phyloP scores from a whole-genome alignment of 2,329 filamentous ascomycete species.

The Epichloe baconii region DNA sequence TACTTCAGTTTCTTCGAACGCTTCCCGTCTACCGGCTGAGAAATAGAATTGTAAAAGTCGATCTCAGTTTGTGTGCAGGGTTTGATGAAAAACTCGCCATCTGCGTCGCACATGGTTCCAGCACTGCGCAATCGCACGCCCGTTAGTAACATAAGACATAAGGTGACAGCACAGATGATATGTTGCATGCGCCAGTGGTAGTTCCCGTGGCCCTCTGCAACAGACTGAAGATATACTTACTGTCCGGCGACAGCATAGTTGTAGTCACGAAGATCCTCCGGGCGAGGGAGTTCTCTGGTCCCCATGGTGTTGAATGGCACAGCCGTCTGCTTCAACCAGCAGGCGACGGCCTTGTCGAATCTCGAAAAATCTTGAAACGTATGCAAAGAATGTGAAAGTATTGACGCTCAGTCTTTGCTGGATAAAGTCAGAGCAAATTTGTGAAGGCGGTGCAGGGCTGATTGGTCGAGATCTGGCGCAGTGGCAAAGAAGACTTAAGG shows the following conservation, averaged over 20 bases:
- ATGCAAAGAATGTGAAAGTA: background rate
- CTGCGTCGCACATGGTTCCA: slow-evolving; percentile 72
- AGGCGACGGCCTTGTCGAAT: background rate
- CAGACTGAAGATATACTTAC: slow-evolving; percentile 38
- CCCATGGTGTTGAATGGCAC: slow-evolving; percentile 11
- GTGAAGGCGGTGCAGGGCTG: background rate
- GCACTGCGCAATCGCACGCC: slow-evolving; percentile 42
- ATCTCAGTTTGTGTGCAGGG: slow-evolving; percentile 81
- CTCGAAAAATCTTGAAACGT: background rate
- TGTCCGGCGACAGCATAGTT: slow-evolving; percentile 72
- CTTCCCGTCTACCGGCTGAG: slow-evolving; percentile 46
- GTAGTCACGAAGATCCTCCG: slow-evolving; percentile 53
- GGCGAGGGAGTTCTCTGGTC: slow-evolving; percentile 35
- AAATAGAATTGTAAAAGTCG: slow-evolving; percentile 53
- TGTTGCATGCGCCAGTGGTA: background rate
- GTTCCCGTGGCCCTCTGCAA: background rate
- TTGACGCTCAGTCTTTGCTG: background rate
- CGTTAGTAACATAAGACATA: background rate
- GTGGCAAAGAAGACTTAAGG: background rate
- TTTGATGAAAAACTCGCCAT: slow-evolving; percentile 84
- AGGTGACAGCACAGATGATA: background rate
- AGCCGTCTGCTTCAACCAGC: background rate
- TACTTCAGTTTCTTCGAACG: slow-evolving; percentile 33
- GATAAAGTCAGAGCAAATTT: background rate
- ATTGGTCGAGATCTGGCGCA: background rate